Evolutionary conservation across 2,329 filamentous ascomycete species (phyloP).

Genomic region (Fusarium sarcochroum): DNA sequence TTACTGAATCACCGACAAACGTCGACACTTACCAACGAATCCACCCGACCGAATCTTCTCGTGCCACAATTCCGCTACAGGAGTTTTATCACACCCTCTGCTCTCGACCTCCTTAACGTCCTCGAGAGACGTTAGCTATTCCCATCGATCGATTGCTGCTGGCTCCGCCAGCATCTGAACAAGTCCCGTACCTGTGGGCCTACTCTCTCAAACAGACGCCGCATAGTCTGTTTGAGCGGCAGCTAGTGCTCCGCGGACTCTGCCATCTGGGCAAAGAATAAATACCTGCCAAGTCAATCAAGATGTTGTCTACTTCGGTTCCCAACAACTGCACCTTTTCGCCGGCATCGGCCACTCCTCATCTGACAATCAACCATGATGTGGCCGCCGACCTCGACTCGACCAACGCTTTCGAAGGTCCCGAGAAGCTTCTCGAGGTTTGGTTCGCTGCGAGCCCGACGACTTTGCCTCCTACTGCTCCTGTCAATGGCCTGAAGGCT

Average conservation of each 20-base stretch:
- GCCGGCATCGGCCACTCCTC: slow-evolving; percentile 85
- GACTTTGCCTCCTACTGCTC: slow-evolving; percentile 77
- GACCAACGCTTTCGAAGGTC: slow-evolving; percentile 96
- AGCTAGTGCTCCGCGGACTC: slow-evolving; percentile 94
- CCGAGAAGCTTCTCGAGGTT: slow-evolving; percentile 97
- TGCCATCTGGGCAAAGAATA: slow-evolving; percentile 55
- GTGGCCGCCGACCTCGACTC: slow-evolving; percentile 94
- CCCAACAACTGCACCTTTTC: slow-evolving; percentile 87
- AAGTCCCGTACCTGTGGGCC: slow-evolving; percentile 83
- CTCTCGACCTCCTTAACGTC: slow-evolving; percentile 93
- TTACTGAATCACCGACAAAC: slow-evolving; percentile 51
- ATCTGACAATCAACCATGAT: slow-evolving; percentile 97
- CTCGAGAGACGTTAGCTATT: slow-evolving; percentile 72
- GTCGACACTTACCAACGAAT: slow-evolving; percentile 23
- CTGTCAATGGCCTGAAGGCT: slow-evolving; percentile 85
- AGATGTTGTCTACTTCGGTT: slow-evolving; percentile 86
- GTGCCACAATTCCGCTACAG: slow-evolving; percentile 89
- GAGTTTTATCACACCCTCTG: slow-evolving; percentile 87
- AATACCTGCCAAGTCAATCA: neutral
- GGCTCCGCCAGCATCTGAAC: slow-evolving; percentile 85
- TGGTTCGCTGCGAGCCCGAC: slow-evolving; percentile 91
- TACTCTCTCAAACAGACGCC: slow-evolving; percentile 96
- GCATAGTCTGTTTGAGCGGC: slow-evolving; percentile 96
- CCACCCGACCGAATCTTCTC: slow-evolving; percentile 49
- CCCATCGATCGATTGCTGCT: slow-evolving; percentile 74